These are phyloP conservation scores for Discostella stelligera DNA, from an alignment of 352 stramenopile species.

Conservation along the genomic window DNA sequence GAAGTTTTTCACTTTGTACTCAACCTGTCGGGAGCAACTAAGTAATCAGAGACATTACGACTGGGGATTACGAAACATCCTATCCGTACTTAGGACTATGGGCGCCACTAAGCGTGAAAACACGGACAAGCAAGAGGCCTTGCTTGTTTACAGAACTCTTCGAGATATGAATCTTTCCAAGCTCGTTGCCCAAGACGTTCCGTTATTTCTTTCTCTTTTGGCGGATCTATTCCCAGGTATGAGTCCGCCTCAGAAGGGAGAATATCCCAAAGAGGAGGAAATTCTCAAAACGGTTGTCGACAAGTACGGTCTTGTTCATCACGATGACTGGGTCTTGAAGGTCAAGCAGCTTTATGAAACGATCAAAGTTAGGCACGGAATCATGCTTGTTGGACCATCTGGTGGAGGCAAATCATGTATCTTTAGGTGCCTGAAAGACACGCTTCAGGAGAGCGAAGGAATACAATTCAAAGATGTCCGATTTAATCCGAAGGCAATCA, in stretches of 20 bases:
- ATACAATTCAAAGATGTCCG: slow-evolving; percentile 94
- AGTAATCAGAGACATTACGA: slow-evolving; percentile 95
- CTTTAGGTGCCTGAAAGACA: slow-evolving; percentile 92
- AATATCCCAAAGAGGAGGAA: slow-evolving; percentile 93
- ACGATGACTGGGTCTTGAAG: slow-evolving; percentile 87
- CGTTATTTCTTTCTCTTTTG: slow-evolving; percentile 94
- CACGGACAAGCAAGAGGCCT: slow-evolving; percentile 89
- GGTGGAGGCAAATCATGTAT: slow-evolving; percentile 97
- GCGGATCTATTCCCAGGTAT: slow-evolving; percentile 95
- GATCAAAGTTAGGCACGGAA: slow-evolving; percentile 95
- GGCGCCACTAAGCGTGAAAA: slow-evolving; percentile 95
- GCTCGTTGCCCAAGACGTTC: slow-evolving; percentile 96
- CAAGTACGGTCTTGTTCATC: slow-evolving; percentile 87
- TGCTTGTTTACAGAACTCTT: slow-evolving; percentile 93
- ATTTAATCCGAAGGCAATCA: slow-evolving; percentile 97
- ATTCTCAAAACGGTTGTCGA: slow-evolving; percentile 89
- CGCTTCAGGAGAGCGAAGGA: slow-evolving; percentile 89
- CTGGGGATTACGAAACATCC: slow-evolving; percentile 93
- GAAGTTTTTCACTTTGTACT: slow-evolving; percentile 95
- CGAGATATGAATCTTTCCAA: slow-evolving; percentile 99
- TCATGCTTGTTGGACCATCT: slow-evolving; percentile 97
- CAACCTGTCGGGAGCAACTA: slow-evolving; percentile 92
- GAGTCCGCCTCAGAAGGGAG: slow-evolving; percentile 88
- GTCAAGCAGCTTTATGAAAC: slow-evolving; percentile 97
- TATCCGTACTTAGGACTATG: slow-evolving; percentile 93